Evolutionary conservation across 1,284 basidiomycete genomes (phyloP), one percentile per base, ranked within the genome.

Genomic region (Garcileccinum viscosum): DNA sequence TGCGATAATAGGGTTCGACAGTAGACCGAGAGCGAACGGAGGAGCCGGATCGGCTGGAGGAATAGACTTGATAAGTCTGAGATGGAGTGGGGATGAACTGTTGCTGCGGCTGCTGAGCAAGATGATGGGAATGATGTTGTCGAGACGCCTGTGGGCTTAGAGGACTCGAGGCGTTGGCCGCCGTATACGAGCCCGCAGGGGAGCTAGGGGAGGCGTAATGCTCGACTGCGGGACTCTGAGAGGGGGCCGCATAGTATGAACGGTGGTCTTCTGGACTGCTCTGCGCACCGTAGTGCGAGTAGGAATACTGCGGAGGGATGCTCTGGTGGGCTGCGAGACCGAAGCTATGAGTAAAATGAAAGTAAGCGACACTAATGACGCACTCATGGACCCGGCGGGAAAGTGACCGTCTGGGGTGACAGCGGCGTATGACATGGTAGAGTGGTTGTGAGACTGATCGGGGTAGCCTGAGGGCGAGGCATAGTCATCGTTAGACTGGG

Each of bases 51-150:
- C 69, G 72, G 70, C 84, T 79, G 60, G 78, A 82, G 27, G 82
- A 80, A 73, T 85, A 86, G 47, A 77, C 75, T 58, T 83, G 80
- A 47, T 81, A 84, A 27, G 86, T 77, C 65, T 88, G 84, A 7
- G 86, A 86, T 11, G 87, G 87, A 2, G 87, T 88, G n/a, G 87
- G 85, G 58, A 88, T 86, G 71, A 88, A 88, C 24, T 83, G 82
- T 32, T 71, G 82, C 62, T 66, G 76, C 70, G 59, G 76, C 64
- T 53, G 75, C 32, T 65, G 74, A 27, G 73, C 1, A 37, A 71
- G 1, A 32, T 67, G 66, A 66, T 68, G 78, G 68, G 71, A 74
- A 76, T 70, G 81, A 76, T 70, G 81, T 79, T 71, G 81, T 77
- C 62, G 79, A 69, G 59, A 76, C 64, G 70, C 71, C 58, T 79